Conservation (phyloP, 257 asterid species). For the Galeopsis tetrahit region DNA sequence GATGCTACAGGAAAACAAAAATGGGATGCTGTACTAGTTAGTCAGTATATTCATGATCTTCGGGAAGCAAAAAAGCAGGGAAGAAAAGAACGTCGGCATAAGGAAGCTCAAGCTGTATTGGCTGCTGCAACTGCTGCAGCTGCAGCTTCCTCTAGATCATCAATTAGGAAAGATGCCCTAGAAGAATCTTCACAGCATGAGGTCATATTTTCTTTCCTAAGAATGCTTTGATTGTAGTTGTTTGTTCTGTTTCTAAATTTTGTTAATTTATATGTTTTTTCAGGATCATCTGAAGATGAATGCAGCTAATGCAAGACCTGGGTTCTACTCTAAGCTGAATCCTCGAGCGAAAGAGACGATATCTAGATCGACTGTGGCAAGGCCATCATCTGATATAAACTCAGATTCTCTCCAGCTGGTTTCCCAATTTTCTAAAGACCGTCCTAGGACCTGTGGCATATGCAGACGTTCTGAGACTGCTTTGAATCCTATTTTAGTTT, state of each 20-base stretch:
- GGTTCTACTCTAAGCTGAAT: conserved; percentile 55
- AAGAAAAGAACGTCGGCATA: conserved; percentile 90
- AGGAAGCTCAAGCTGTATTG: conserved; percentile 94
- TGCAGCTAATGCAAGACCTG: conserved; percentile 51
- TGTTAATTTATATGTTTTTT: conserved; percentile 2
- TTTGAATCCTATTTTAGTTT: conserved; percentile 78
- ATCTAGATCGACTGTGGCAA: conserved; percentile 57
- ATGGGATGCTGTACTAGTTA: conserved; percentile 86
- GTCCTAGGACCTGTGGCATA: conserved; percentile 79
- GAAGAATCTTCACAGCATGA: conserved; percentile 71
- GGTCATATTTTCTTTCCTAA: conserved; percentile 45
- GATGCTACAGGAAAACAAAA: conserved; percentile 65
- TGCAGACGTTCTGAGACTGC: conserved; percentile 84
- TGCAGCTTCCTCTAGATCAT: conserved; percentile 93
- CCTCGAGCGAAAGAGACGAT: conserved; percentile 67
- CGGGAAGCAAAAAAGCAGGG: conserved; percentile 94
- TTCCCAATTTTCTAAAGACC: conserved; percentile 62
- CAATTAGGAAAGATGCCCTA: conserved; percentile 77
- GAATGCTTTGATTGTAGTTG: conserved; percentile 20
- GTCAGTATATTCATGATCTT: conserved; percentile 76
- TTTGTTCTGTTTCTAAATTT: neutral
- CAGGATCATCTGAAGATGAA: conserved; percentile 60
- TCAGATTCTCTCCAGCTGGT: conserved; percentile 53
- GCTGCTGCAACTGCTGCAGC: conserved; percentile 99
- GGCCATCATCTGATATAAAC: conserved; percentile 54